phyloP scores from a whole-genome alignment of 2,329 filamentous ascomycete genomes.

The Epichloe glyceriae region DNA sequence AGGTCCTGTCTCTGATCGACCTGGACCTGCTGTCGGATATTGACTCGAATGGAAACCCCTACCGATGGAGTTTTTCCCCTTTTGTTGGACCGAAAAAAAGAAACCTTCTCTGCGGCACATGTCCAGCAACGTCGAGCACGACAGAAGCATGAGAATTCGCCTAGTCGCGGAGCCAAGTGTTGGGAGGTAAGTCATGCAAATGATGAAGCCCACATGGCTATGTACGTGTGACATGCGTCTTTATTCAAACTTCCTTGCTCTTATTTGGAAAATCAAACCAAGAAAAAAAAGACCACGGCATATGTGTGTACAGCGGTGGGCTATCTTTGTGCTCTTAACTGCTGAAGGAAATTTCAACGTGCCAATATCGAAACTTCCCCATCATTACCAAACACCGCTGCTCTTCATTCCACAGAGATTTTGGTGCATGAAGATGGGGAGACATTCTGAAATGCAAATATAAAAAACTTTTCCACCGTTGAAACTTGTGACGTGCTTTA shows the following conservation, averaged over 20 bases:
- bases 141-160: background rate
- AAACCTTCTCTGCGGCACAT: background rate
- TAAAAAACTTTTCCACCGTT: no score
- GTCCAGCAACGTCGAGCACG: background rate
- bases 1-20: background rate
- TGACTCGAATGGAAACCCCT: background rate
- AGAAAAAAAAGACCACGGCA: conserved; percentile 27
- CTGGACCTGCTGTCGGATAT: background rate
- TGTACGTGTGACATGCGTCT: background rate
- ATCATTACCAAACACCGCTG: conserved; percentile 47
- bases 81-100: no score
- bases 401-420: conserved; percentile 24
- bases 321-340: conserved; percentile 35
- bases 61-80: background rate
- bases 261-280: no score
- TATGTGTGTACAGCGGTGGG: conserved; percentile 48
- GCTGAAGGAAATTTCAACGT: conserved; percentile 45
- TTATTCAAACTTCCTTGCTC: no score
- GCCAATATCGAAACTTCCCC: conserved; percentile 38
- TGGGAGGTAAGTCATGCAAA: no score
- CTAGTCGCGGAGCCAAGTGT: background rate
- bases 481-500: no score
- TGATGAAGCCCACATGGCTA: no score
- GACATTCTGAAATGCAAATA: conserved; percentile 20
- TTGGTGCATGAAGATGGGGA: conserved; percentile 44